Conservation (phyloP, 345 rosid species). For the Mangifera indica region DNA sequence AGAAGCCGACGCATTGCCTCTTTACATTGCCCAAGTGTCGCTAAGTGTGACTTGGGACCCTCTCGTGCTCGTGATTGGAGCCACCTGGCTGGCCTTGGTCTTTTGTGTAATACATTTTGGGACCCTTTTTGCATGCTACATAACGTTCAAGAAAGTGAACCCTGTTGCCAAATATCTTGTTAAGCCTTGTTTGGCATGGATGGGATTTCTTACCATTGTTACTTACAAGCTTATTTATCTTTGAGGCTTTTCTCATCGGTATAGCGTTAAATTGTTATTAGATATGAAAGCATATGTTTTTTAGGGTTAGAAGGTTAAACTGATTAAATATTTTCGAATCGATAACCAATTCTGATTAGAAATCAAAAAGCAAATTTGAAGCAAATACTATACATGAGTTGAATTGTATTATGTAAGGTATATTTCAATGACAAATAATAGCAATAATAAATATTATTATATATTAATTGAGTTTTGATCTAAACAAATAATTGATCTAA, state of each 20-base stretch:
- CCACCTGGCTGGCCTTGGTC: slow-evolving; percentile 26
- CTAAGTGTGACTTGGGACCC: slow-evolving; percentile 39
- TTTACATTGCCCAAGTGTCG: slow-evolving; percentile 31
- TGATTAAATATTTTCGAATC: no score
- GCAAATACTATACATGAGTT: no score
- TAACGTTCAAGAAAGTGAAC: slow-evolving; percentile 25
- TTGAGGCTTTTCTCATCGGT: neutral
- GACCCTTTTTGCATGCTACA: slow-evolving; percentile 27
- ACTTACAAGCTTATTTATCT: slow-evolving; percentile 26
- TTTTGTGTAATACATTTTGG: slow-evolving; percentile 29
- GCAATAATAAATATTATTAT: no score
- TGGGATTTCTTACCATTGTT: slow-evolving; percentile 27
- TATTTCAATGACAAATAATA: no score
- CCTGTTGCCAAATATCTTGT: slow-evolving; percentile 25
- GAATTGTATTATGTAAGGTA: no score
- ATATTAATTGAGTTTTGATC: no score
- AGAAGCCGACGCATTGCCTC: slow-evolving; percentile 26
- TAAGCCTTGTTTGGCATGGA: slow-evolving; percentile 38
- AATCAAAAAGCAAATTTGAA: no score
- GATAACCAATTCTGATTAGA: no score
- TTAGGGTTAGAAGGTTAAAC: no score
- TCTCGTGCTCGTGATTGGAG: slow-evolving; percentile 36
- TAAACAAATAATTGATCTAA: no score
- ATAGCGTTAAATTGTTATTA: no score
- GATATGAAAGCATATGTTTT: no score